Conservation (phyloP, 2,329 filamentous ascomycete genomes). For the Fusarium sp. region DNA sequence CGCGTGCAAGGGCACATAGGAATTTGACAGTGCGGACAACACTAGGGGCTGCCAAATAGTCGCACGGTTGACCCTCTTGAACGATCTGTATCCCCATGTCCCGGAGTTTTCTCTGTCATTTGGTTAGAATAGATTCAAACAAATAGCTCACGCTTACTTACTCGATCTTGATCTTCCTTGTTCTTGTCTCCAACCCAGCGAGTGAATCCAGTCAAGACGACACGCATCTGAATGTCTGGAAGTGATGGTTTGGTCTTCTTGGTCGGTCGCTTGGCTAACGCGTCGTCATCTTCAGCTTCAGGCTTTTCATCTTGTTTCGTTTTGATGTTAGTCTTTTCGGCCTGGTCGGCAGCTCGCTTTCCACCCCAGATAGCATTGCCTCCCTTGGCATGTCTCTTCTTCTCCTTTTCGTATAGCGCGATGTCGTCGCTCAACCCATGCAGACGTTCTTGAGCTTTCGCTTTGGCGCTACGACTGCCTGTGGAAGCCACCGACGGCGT, state of each 20-base stretch:
- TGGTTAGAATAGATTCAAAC: constrained; percentile 31
- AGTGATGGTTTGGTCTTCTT: constrained; percentile 71
- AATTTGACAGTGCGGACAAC: constrained; percentile 95
- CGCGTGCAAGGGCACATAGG: constrained; percentile 84
- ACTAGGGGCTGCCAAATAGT: constrained; percentile 87
- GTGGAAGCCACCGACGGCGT: constrained; percentile 77
- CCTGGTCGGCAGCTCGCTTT: constrained; percentile 69
- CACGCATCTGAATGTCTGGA: constrained; percentile 75
- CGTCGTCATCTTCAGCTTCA: constrained; percentile 61
- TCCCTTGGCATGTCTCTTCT: constrained; percentile 73
- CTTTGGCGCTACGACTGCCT: constrained; percentile 87
- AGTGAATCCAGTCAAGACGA: constrained; percentile 87
- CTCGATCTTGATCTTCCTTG: constrained; percentile 84
- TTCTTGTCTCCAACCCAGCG: constrained; percentile 80
- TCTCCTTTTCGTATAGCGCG: constrained; percentile 91
- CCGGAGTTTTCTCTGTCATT: constrained; percentile 77
- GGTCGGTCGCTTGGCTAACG: constrained; percentile 62
- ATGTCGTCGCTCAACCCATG: constrained; percentile 86
- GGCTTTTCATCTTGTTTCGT: constrained; percentile 58
- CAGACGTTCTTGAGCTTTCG: constrained; percentile 80
- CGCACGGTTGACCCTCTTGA: constrained; percentile 79
- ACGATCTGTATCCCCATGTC: constrained; percentile 85
- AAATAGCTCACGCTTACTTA: constrained; percentile 57
- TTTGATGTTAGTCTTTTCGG: constrained; percentile 64
- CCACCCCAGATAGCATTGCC: constrained; percentile 68